Evolutionary conservation across 83 land plant species (phyloP), one percentile per base, ranked within the genome.

Genomic region (Picea mariana): DNA sequence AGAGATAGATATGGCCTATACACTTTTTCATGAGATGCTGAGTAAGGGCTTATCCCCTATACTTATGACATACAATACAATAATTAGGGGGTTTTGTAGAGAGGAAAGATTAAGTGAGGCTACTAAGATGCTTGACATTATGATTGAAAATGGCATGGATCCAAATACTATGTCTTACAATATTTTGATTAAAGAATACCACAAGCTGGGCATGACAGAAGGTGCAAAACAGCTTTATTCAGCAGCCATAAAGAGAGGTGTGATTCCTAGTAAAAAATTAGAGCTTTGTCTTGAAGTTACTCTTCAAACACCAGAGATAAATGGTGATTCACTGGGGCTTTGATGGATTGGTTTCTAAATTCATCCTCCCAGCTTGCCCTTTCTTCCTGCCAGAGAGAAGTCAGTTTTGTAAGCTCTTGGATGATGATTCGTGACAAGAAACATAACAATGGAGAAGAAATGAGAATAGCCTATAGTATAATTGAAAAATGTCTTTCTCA

Each of bases 1-100:
- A 23, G 72, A 72, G n/a, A 68, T 69, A 16, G 63, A 68, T 6
- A 49, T 18, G 38, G 83, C 77, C 49, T 21, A 31, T 44, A 21
- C 3, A 21, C 58, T 81, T 20, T 11, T 81, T 52, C 18, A 49
- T 49, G 77, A 81, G 44, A 67, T 71, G 83, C 26, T 69, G 7
- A 6, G 38, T 16, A 65, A 52, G 38, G 83, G 76, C 16, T 42
- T 31, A 47, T 9, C 15, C 9, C 83, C 76, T 69, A 27, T 69
- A 20, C 52, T 23, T 47, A 24, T 52, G 59, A 81, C 77, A 24
- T 81, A 69, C 23, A 71, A 69, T 31, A 65, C 68, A 16, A 62
- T 81, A 13, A 69, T 81, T 58, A 65, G 52, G 26, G 83, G 60
- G 23, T 72, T 81, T 68, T 81, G 66, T 38, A 71, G 27, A 31